These are phyloP conservation scores for Amanita fuliginea DNA, from an alignment of 768 basidiomycete species.

Conservation along the genomic window DNA sequence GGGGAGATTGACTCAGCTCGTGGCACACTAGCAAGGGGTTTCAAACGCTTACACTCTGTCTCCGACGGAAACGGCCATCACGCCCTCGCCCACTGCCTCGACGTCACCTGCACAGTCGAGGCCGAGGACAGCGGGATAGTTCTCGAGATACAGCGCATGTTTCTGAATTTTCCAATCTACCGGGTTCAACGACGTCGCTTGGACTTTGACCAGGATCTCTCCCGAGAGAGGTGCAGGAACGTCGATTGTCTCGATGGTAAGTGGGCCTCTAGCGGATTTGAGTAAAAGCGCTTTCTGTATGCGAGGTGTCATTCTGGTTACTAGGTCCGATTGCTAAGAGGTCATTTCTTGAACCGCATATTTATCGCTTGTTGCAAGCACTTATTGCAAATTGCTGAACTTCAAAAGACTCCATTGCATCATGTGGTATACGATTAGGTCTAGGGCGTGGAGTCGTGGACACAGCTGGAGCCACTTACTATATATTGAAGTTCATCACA, in stretches of 20 bases:
- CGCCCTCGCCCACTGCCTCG: conserved; percentile 25
- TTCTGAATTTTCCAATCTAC: conserved; percentile 26
- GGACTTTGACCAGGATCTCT: conserved; percentile 31
- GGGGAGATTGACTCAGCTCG: neutral
- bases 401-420: too few species aligned
- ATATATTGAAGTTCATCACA: too few species aligned
- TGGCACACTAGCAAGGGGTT: neutral
- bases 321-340: too few species aligned
- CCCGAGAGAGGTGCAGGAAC: conserved; percentile 22
- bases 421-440: too few species aligned
- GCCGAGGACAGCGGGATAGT: conserved; percentile 27
- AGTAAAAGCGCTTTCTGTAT: conserved; percentile 19
- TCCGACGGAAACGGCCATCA: conserved; percentile 20
- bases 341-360: too few species aligned
- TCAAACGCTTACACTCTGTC: conserved; percentile 19
- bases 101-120: conserved; percentile 28
- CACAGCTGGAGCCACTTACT: too few species aligned
- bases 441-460: too few species aligned
- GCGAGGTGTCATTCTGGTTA: neutral
- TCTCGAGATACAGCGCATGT: conserved; percentile 18
- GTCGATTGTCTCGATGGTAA: conserved; percentile 11
- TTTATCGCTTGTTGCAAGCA: too few species aligned
- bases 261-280: conserved; percentile 10
- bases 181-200: conserved; percentile 35
- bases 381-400: neutral